Evolutionary conservation across 2,329 filamentous ascomycete genomes (phyloP), one percentile per base, ranked within the genome.

Genomic region (Microascus cirrosus): DNA sequence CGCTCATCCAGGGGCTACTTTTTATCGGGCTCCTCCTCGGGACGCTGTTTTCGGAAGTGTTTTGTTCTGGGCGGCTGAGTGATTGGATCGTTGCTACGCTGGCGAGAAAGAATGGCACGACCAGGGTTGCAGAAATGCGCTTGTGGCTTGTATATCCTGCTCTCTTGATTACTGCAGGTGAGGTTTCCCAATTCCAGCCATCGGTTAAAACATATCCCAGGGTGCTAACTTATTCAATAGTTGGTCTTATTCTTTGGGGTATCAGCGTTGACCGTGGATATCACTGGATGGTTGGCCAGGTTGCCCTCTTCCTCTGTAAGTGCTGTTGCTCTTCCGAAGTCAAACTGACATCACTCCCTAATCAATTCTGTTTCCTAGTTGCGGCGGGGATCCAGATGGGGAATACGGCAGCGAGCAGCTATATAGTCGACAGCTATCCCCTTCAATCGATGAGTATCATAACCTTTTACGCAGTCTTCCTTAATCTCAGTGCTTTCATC

Each of bases 281-380:
- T 62, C 79, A 83, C 65, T 83, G 79, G 78, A 78, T 81, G 39
- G 74, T 81, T 0, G 80, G 78, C 1, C 79, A 83, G 60, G 67
- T 81, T 3, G 78, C 77, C 0, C 77, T 83, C 60, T 79, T 79
- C 60, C 64, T 83, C 1, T 80, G 76, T 79, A 68, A 68, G 73
- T 68, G n/a, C 22, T 36, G 6, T 22, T 24, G 7, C 32, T 12
- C 8, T 22, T 15, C 35, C 50, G 4, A 8, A 4, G 28, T 8
- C 28, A 32, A 32, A 4, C 32, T 2, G n/a, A 3, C 12, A 22
- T 11, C 15, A 4, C 25, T 22, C 18, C 13, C 13, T n/a, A 36
- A 20, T n/a, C 25, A 13, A 11, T 20, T 18, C 50, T 52, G 5
- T 56, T 32, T 13, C 15, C 48, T 56, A 79, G 77, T 80, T 63